Conservation (phyloP, 2,329 filamentous ascomycete genomes). For the Fusarium liriodendri region DNA sequence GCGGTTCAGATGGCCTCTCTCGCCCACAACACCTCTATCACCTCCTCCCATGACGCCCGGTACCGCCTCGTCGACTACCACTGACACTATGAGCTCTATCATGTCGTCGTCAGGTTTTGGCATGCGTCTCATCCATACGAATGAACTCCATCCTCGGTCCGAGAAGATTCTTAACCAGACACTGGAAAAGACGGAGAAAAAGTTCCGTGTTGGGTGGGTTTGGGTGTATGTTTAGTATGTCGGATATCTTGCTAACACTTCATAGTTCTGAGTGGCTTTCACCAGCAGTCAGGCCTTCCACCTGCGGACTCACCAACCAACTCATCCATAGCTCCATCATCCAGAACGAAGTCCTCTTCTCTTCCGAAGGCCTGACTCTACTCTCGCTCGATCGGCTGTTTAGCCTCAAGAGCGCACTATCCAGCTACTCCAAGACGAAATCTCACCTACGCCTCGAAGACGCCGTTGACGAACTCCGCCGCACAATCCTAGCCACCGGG, state of each 20-base stretch:
- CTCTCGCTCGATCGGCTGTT: constrained; percentile 72
- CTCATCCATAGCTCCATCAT: constrained; percentile 66
- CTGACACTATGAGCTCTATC: constrained; percentile 45
- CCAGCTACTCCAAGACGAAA: constrained; percentile 63
- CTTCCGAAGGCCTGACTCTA: constrained; percentile 68
- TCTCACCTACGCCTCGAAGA: constrained; percentile 63
- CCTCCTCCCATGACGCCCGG: constrained; percentile 61
- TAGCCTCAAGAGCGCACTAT: constrained; percentile 71
- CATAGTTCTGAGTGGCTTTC: constrained; percentile 57
- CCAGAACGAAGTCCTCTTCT: constrained; percentile 72
- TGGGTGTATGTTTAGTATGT: not conserved
- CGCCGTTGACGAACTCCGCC: constrained; percentile 71
- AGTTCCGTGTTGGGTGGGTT: constrained; percentile 54
- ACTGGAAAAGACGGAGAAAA: constrained; percentile 64
- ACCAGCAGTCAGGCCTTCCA: constrained; percentile 55
- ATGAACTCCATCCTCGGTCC: constrained; percentile 57
- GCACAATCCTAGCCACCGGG: constrained; percentile 66
- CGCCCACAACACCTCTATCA: constrained; percentile 54
- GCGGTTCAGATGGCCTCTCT: constrained; percentile 46
- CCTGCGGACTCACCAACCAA: constrained; percentile 60
- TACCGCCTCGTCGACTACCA: constrained; percentile 53
- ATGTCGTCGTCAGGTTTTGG: constrained; percentile 56
- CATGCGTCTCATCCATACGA: constrained; percentile 63
- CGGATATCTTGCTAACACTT: constrained; percentile 14
- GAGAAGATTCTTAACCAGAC: constrained; percentile 60